These are phyloP conservation scores for Artemisia annua DNA, from an alignment of 129 eudicot species.

Conservation along the genomic window DNA sequence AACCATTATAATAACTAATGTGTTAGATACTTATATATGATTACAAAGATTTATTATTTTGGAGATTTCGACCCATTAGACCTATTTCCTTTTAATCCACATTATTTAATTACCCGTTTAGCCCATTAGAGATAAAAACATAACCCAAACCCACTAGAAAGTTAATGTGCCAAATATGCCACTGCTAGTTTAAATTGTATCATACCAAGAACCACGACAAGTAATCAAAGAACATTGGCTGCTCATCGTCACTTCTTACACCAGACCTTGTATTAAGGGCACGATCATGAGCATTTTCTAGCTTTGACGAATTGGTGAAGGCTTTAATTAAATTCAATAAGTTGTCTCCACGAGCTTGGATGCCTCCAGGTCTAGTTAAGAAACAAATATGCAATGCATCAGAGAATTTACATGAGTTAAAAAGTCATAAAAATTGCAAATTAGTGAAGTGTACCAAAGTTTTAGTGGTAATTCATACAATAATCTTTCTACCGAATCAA, in stretches of 20 bases:
- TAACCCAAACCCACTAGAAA: not conserved
- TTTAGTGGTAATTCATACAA: slow-evolving; percentile 75
- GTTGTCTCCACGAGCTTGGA: slow-evolving; percentile 99
- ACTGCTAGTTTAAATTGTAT: slow-evolving; percentile 7
- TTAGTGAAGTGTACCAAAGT: slow-evolving; percentile 61
- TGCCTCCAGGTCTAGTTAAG: slow-evolving; percentile 85
- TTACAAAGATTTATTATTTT: not conserved
- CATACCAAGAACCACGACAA: slow-evolving; percentile 82
- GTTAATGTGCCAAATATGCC: not conserved
- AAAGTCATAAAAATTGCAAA: slow-evolving; percentile 26
- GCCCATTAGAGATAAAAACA: not conserved
- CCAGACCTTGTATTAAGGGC: slow-evolving; percentile 35
- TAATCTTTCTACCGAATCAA: slow-evolving; percentile 95
- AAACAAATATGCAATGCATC: slow-evolving; percentile 31
- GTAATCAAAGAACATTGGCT: slow-evolving; percentile 83
- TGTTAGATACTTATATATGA: not conserved
- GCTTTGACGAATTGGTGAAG: slow-evolving; percentile 63
- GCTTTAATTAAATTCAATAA: slow-evolving; percentile 72
- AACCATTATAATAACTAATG: not conserved
- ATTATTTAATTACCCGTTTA: not conserved
- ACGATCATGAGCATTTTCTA: slow-evolving; percentile 55
- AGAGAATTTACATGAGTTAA: slow-evolving; percentile 31
- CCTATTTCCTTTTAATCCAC: not conserved
- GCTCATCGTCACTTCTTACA: slow-evolving; percentile 39
- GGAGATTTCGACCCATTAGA: not conserved